Evolutionary conservation across 768 basidiomycete genomes (phyloP), one percentile per base, ranked within the genome.

Genomic region (Kwoniella europaea): DNA sequence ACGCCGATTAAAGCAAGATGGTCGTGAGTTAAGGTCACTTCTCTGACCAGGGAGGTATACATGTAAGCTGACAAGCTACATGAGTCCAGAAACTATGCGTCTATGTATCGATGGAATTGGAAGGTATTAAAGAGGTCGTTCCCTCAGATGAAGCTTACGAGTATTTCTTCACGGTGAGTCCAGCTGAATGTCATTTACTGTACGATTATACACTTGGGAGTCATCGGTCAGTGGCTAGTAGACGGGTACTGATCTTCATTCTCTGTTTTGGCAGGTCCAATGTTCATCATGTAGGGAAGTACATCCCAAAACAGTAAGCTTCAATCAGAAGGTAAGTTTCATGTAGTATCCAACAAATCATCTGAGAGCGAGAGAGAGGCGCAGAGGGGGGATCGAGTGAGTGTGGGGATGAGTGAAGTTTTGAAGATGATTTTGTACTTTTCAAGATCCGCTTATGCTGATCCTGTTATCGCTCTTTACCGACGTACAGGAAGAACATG

Each of bases 81-180:
- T 56, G 55, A 24, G 9, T 60, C 18, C 58, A 83, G 82, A 83
- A 83, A 80, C 67, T 83, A 20, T 69, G 69, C 55, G 74, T 83
- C 1, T 63, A 62, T 22, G 73, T 83, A 44, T 74, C 78, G 55
- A 80, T 83, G 80, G 81, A 83, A 63, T 61, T 82, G 18, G 82
- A 83, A 58, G 82, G 82, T 35, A 79, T 82, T 7, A 83, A 76
- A 13, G 76, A 83, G 5, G 73, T 83, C 42, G 63, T 42, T 12
- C 82, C 82, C 1, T 61, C 61, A 12, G 77, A 76, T 7, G 76
- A 82, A 6, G 74, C 78, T 42, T 81, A 76, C 69, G 73, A 82
- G 69, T 82, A 79, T 67, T 71, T 69, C 53, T 81, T 83, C 76
- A 83, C 72, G n/a, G 82, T 83, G 67, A 60, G 80, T 76, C 35